These are phyloP conservation scores for Metschnikowia orientalis DNA, from an alignment of 805 yeast genomes.

Conservation along the genomic window DNA sequence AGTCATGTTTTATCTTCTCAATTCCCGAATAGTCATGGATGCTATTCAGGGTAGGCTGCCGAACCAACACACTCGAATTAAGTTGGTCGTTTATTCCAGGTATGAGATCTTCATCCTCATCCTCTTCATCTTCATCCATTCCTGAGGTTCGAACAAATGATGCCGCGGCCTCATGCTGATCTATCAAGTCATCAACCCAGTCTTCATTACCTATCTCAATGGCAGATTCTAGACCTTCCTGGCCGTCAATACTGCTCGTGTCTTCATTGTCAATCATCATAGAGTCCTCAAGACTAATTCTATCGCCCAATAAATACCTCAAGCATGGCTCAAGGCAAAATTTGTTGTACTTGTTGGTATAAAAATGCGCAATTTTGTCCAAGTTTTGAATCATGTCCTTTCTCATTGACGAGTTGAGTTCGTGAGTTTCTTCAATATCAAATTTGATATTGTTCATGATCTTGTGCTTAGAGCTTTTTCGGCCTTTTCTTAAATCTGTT, in stretches of 20 bases:
- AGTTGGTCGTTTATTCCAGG: constrained; percentile 36
- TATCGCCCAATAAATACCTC: constrained; percentile 77
- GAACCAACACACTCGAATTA: constrained; percentile 8
- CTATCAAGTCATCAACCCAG: constrained; percentile 41
- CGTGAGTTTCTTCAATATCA: constrained; percentile 75
- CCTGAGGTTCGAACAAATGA: constrained; percentile 19
- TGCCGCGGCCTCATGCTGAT: constrained; percentile 30
- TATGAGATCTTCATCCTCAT: constrained; percentile 27
- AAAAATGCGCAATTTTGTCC: constrained; percentile 51
- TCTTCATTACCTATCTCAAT: constrained; percentile 38
- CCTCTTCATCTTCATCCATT: constrained; percentile 25
- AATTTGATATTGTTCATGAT: constrained; percentile 36
- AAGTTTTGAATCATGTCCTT: constrained; percentile 50
- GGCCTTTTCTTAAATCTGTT: background rate
- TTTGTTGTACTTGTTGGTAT: constrained; percentile 48
- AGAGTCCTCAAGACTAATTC: constrained; percentile 42
- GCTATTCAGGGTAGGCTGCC: background rate
- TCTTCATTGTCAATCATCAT: constrained; percentile 22
- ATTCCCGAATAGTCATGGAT: constrained; percentile 1
- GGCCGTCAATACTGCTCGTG: constrained; percentile 23
- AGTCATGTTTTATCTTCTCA: constrained; percentile 39
- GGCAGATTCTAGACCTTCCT: constrained; percentile 13
- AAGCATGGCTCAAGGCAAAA: constrained; percentile 81
- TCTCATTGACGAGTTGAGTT: constrained; percentile 46
- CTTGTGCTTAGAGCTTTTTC: constrained; percentile 6